Conservation (phyloP, 495 filamentous ascomycete species). For the Penicillium salamii region DNA sequence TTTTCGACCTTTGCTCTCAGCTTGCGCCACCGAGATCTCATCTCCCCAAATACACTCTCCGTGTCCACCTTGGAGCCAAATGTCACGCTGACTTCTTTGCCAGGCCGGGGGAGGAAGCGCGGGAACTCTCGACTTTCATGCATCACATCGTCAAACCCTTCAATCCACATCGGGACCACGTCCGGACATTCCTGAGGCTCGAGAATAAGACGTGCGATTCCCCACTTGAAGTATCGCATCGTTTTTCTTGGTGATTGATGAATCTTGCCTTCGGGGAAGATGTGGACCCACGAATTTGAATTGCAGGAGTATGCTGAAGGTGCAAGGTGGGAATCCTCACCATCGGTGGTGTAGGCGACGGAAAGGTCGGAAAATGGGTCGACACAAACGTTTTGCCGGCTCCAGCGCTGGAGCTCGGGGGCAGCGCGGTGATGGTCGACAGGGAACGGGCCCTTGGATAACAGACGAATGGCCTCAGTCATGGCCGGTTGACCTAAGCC, state of each 20-base stretch:
- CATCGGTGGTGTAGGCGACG: conserved; percentile 48
- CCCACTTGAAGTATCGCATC: conserved; percentile 98
- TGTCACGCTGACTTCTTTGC: conserved; percentile 68
- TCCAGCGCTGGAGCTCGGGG: conserved; percentile 38
- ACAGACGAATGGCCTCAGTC: conserved; percentile 77
- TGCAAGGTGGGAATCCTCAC: conserved; percentile 55
- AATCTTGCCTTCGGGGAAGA: conserved; percentile 92
- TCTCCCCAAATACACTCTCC: conserved; percentile 57
- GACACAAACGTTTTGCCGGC: conserved; percentile 41
- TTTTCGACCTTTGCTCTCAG: conserved; percentile 50
- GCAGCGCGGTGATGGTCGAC: conserved; percentile 34
- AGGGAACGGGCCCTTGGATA: conserved; percentile 63
- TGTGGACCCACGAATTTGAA: conserved; percentile 80
- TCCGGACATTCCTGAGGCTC: conserved; percentile 80
- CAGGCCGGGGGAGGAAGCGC: conserved; percentile 74
- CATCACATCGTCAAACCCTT: conserved; percentile 84
- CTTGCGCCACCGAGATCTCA: conserved; percentile 64
- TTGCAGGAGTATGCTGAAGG: conserved; percentile 58
- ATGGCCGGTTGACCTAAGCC: conserved; percentile 89
- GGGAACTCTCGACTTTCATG: conserved; percentile 74
- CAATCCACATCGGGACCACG: conserved; percentile 90
- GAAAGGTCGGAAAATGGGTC: conserved; percentile 48
- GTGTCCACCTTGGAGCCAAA: conserved; percentile 58
- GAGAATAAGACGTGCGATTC: conserved; percentile 81
- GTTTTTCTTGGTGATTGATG: conserved; percentile 78